A percentile compares a stretch with the other conserved stretches of the same genome.
phyloP scores from a whole-genome alignment of 805 yeast genomes.

The Cephaloascus fragrans region DNA sequence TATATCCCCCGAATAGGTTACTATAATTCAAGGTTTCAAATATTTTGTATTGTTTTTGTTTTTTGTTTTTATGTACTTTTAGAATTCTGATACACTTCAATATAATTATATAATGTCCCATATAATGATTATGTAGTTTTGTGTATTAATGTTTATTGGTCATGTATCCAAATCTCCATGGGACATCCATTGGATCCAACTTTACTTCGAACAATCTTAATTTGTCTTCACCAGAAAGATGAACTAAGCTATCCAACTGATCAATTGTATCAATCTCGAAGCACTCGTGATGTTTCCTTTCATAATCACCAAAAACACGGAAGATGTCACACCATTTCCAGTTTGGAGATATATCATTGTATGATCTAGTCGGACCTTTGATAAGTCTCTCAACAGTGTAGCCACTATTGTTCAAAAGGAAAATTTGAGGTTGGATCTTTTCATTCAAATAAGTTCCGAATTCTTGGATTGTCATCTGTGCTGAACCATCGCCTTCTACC shows the following conservation, averaged over 20 bases:
- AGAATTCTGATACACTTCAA: background rate
- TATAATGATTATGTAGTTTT: conserved; percentile 4
- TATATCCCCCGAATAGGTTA: too few relatives aligned
- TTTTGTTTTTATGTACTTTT: too few relatives aligned
- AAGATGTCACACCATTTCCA: conserved; percentile 28
- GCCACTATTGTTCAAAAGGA: conserved; percentile 40
- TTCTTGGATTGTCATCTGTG: conserved; percentile 46
- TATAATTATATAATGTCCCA: background rate
- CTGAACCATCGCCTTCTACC: conserved; percentile 47
- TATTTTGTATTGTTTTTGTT: too few relatives aligned
- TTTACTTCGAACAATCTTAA: conserved; percentile 51
- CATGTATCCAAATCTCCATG: conserved; percentile 47
- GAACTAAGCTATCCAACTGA: background rate
- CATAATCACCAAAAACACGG: conserved; percentile 8
- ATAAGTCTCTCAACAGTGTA: conserved; percentile 43
- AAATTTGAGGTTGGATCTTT: conserved; percentile 27
- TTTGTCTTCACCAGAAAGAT: conserved; percentile 7
- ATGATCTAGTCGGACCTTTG: conserved; percentile 37
- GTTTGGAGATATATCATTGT: conserved; percentile 37
- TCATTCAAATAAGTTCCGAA: conserved; percentile 31
- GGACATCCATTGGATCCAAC: conserved; percentile 52
- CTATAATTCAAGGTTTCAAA: too few relatives aligned
- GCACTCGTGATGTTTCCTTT: background rate
- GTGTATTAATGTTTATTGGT: conserved; percentile 15
- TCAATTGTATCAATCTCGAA: background rate